Percentiles rank a stretch among this genome's conserved stretches.
phyloP scores from a whole-genome alignment of 164 flowering plant genomes.

The Tinospora cordifolia region DNA sequence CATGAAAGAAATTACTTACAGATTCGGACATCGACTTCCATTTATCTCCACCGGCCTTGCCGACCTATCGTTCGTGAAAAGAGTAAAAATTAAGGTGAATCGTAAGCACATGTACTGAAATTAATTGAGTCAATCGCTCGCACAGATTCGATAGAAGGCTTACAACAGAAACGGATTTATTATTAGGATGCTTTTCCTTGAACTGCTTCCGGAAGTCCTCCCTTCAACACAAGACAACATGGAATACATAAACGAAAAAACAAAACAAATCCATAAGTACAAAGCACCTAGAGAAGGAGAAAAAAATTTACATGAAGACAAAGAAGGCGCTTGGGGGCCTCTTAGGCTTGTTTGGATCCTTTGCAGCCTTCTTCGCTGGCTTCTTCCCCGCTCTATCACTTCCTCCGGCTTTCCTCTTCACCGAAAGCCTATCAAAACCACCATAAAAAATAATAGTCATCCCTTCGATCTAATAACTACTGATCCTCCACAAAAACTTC shows the following conservation, averaged over 20 bases:
- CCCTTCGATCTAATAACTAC: slow-evolving; percentile 6
- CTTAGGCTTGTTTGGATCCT: slow-evolving; percentile 94
- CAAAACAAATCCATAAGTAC: not conserved
- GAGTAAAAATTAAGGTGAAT: not conserved
- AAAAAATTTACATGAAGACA: slow-evolving; percentile 57
- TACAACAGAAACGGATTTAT: slow-evolving; percentile 77
- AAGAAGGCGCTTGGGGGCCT: slow-evolving; percentile 91
- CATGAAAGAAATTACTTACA: slow-evolving; percentile 28
- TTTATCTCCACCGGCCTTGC: slow-evolving; percentile 80
- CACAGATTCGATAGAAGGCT: slow-evolving; percentile 12
- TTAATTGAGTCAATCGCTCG: not conserved
- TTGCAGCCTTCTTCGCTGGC: slow-evolving; percentile 42
- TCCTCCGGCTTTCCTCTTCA: slow-evolving; percentile 25
- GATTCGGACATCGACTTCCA: slow-evolving; percentile 64
- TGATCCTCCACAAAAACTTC: not conserved
- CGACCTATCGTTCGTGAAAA: slow-evolving; percentile 36
- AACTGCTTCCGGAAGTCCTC: slow-evolving; percentile 64
- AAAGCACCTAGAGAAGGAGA: not conserved
- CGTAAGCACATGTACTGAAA: not conserved
- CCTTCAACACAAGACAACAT: slow-evolving; percentile 26
- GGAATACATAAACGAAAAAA: not conserved
- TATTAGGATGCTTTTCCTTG: slow-evolving; percentile 67
- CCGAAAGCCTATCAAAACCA: slow-evolving; percentile 19
- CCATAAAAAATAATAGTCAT: not conserved
- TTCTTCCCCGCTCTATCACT: slow-evolving; percentile 29